Base-by-base conservation (phyloP, 2,329 filamentous ascomycete species). In the Neonectria coccinea region DNA sequence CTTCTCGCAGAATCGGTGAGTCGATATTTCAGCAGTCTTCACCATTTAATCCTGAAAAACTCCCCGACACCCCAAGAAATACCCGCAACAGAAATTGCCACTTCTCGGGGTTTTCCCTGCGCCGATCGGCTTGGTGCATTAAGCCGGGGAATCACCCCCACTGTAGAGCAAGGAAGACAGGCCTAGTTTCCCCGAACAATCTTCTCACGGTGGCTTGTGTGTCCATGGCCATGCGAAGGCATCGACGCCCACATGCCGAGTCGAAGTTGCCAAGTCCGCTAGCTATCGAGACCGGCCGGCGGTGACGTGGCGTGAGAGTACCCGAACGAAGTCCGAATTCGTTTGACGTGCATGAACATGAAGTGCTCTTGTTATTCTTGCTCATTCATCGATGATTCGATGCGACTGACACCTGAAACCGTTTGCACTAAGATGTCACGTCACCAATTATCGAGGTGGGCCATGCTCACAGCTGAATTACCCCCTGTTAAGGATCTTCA, bases 371-470 rank as follows among this genome's bases (percentile, higher is more conserved):
- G 36, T 2, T 18, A 18, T 0, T 20, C 8, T 8, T 29, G 6
- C 25, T 25, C 16, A 42, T 20, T 51, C 22, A 45, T 61, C 52
- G 42, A 9, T 56, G 22, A 22, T 22, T 22, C 44, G 22, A 27
- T 22, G 22, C 22, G 22, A 25, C 41, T 51, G 31, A 16, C 44
- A 62, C 59, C 54, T 62, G 59, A 62, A 62, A 57, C 59, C 27
- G 29, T 57, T 53, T 29, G n/a, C 54, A 22, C 54, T 27, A 47
- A 33, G 16, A 36, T 12, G n/a, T 41, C 18, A 14, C 55, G 55
- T 57, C 42, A 56, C 10, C 41, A 33, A 18, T 39, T 47, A 14
- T 29, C 42, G 51, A 18, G 27, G 3, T n/a, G 22, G 36, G 12
- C 20, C 14, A 41, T 11, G 31, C 22, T 29, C 29, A 1, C 16